Evolutionary conservation across 768 basidiomycete species (phyloP), one percentile per base, ranked within the genome.

Genomic region (Favolaschia claudopus): DNA sequence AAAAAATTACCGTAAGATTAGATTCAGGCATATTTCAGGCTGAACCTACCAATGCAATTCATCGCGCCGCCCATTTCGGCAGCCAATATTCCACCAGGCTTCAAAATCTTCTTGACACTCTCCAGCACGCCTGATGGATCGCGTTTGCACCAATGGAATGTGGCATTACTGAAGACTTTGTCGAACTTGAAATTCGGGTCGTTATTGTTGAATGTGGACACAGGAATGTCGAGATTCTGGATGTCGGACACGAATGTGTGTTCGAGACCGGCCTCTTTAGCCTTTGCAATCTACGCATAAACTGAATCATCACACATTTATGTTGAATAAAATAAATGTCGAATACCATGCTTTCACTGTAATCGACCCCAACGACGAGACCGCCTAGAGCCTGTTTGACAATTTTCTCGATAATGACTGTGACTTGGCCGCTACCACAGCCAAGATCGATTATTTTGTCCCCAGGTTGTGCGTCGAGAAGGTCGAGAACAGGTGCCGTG

Each of bases 91-190:
- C 92, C 93, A 0, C 89, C 89, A 1, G 79, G 81, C 64, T 85
- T 92, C 52, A 95, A 75, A 10, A 89, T 73, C 40, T 75, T 78
- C 66, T 82, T 83, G n/a, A 83, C 81, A 45, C 85, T 81, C 14
- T 79, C 72, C 10, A 93, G 69, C 9, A 93, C 92, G 1, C 84
- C 86, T 2, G 67, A 70, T 1, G 93, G 94, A 64, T 89, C 79
- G 5, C 76, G 75, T 71, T 92, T 94, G 74, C 92, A 95, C 93
- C 93, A 95, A 66, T 96, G 93, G 60, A 95, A 69, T 4, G 83
- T 80, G 0, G 94, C 91, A 60, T 89, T 93, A 50, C 87, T 89
- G 76, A 95, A 95, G 2, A 89, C 88, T 0, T 85, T 87, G 67
- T 93, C 89, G 61, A 87, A 92, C 43, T 77, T 76, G 25, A 73